phyloP scores from a whole-genome alignment of 352 stramenopile genomes.

The Pythium rhizo-oryzae region DNA sequence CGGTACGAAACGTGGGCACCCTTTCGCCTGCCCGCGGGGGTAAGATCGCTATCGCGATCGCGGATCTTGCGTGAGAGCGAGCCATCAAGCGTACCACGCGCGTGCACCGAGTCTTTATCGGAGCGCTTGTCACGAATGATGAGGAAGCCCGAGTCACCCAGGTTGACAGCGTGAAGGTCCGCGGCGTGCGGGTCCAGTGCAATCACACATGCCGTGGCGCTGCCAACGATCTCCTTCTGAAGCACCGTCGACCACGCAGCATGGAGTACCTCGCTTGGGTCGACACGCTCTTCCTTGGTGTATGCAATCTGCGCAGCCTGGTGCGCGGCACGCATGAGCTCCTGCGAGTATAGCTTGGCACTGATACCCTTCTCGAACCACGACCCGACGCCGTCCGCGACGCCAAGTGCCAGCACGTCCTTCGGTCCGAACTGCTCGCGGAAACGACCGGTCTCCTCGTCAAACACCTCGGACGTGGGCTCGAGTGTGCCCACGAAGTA shows the following conservation, averaged over 20 bases:
- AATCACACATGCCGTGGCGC: slow-evolving; percentile 91
- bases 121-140: slow-evolving; percentile 84
- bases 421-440: slow-evolving; percentile 53
- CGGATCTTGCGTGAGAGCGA: slow-evolving; percentile 72
- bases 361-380: slow-evolving; percentile 95
- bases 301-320: slow-evolving; percentile 64
- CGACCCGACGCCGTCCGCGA: slow-evolving; percentile 95
- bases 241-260: slow-evolving; percentile 79
- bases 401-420: slow-evolving; percentile 91
- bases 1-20: slow-evolving; percentile 91
- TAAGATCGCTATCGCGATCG: slow-evolving; percentile 67
- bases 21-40: slow-evolving; percentile 69
- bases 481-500: slow-evolving; percentile 89
- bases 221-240: slow-evolving; percentile 93
- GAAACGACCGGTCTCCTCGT: slow-evolving; percentile 35
- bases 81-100: slow-evolving; percentile 73
- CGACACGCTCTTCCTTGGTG: slow-evolving; percentile 57
- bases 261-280: slow-evolving; percentile 68
- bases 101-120: slow-evolving; percentile 58
- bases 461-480: slow-evolving; percentile 29
- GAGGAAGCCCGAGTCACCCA: slow-evolving; percentile 92
- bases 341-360: slow-evolving; percentile 65
- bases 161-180: slow-evolving; percentile 94
- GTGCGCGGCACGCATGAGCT: slow-evolving; percentile 79
- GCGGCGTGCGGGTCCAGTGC: slow-evolving; percentile 90